phyloP scores from a whole-genome alignment of 2,329 filamentous ascomycete genomes.

The Exophiala alcalophila region DNA sequence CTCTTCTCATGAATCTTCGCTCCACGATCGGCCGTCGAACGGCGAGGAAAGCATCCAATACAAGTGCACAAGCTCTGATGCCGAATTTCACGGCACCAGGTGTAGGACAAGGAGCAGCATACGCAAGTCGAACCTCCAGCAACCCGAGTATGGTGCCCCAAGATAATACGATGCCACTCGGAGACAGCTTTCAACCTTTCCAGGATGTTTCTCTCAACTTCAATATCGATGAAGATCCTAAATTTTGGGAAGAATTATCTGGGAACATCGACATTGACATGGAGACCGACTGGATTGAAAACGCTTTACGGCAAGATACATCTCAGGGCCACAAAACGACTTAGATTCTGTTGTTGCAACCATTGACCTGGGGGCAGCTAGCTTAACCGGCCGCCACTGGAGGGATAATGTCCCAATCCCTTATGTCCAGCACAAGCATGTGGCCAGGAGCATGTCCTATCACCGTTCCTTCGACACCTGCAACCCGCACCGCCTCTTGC shows the following conservation, averaged over 20 bases:
- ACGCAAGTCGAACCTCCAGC: too few species aligned
- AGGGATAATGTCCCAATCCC: constrained; percentile 25
- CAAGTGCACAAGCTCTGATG: too few species aligned
- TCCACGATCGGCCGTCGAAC: constrained; percentile 29
- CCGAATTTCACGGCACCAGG: too few species aligned
- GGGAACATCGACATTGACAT: constrained; percentile 42
- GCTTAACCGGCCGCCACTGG: too few species aligned
- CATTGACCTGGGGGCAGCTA: too few species aligned
- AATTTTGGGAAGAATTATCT: constrained; percentile 43
- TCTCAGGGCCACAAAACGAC: neutral
- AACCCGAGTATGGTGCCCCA: too few species aligned
- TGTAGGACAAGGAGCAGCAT: too few species aligned
- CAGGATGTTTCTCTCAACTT: constrained; percentile 38
- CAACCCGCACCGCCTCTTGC: constrained; percentile 61
- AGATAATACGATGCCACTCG: neutral
- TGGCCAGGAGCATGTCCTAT: constrained; percentile 62
- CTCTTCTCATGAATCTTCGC: constrained; percentile 39
- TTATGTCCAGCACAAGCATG: constrained; percentile 59
- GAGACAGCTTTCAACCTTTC: constrained; percentile 20
- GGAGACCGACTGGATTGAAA: constrained; percentile 40
- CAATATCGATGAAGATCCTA: constrained; percentile 39
- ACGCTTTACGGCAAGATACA: constrained; percentile 19
- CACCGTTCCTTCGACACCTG: constrained; percentile 53
- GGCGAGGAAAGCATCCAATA: too few species aligned
- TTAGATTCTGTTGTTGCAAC: neutral